phyloP scores from a whole-genome alignment of 495 filamentous ascomycete species.

The Aspergillus wentii region DNA sequence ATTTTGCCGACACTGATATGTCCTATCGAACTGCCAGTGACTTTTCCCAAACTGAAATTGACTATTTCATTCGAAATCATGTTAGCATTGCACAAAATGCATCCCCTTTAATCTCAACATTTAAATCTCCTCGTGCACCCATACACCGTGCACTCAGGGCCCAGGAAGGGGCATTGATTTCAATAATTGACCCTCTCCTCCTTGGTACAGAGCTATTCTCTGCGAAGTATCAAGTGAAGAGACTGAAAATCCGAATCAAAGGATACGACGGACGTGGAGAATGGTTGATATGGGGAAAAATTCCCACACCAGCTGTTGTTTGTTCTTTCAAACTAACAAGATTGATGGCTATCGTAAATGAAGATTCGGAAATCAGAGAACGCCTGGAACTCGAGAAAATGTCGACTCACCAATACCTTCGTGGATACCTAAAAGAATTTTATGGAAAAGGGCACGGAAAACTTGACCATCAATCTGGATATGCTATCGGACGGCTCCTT shows the following conservation, averaged over 20 bases:
- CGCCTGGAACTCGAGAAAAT: constrained; percentile 24
- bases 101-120: constrained; percentile 33
- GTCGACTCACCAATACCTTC: not conserved
- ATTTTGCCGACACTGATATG: constrained; percentile 12
- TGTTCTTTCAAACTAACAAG: constrained; percentile 16
- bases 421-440: constrained; percentile 2
- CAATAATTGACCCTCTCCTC: constrained; percentile 26
- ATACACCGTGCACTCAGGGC: constrained; percentile 26
- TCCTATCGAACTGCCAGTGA: constrained; percentile 11
- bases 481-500: constrained; percentile 13
- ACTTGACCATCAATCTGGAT: constrained; percentile 10
- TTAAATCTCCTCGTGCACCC: constrained; percentile 18
- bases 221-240: constrained; percentile 13
- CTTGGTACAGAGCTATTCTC: constrained; percentile 19
- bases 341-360: constrained; percentile 12
- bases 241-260: constrained; percentile 11
- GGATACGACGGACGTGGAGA: constrained; percentile 27
- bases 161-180: constrained; percentile 20
- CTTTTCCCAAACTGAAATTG: constrained; percentile 12
- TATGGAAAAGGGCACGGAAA: constrained; percentile 2
- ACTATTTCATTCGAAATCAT: constrained; percentile 19
- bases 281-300: constrained; percentile 27
- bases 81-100: constrained; percentile 9
- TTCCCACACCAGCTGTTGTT: constrained; percentile 21
- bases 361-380: constrained; percentile 11